phyloP scores from a whole-genome alignment of 139 green algal genomes.

The Chlorella vulgaris region DNA sequence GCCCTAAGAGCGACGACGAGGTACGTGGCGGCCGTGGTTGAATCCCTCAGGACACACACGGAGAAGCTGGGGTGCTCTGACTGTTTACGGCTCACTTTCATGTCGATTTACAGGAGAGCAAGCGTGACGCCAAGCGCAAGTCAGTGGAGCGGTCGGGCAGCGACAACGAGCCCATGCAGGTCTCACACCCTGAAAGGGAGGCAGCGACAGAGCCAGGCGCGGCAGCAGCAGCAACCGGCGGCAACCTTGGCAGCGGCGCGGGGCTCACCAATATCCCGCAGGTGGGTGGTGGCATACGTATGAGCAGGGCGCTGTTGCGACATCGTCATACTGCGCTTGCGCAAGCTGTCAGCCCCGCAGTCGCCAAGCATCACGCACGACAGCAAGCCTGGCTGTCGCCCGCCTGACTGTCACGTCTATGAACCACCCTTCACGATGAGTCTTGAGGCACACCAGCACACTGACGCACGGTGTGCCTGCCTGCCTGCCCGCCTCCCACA shows the following conservation, averaged over 20 bases:
- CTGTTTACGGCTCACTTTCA: too few relatives aligned
- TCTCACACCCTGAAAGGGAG: background rate
- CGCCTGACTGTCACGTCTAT: too few relatives aligned
- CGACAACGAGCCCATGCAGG: background rate
- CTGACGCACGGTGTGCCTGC: background rate
- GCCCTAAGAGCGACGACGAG: background rate
- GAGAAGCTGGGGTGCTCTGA: too few relatives aligned
- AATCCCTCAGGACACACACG: too few relatives aligned
- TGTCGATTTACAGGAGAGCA: constrained; percentile 13
- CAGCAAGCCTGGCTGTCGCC: too few relatives aligned
- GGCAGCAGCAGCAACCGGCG: background rate
- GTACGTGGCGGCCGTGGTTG: too few relatives aligned
- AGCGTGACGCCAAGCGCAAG: background rate
- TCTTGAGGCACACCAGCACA: too few relatives aligned
- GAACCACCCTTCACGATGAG: too few relatives aligned
- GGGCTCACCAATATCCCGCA: constrained; percentile 4
- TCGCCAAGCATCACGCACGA: too few relatives aligned
- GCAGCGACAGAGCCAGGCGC: background rate
- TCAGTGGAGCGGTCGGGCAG: background rate
- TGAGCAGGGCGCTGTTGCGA: background rate
- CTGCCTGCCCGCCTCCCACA: background rate
- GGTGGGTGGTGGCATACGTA: background rate
- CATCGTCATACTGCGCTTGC: too few relatives aligned
- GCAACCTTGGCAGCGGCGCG: background rate
- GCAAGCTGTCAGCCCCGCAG: too few relatives aligned